Base-by-base conservation (phyloP, 2,329 filamentous ascomycete species). In the Aspergillus glaucus region DNA sequence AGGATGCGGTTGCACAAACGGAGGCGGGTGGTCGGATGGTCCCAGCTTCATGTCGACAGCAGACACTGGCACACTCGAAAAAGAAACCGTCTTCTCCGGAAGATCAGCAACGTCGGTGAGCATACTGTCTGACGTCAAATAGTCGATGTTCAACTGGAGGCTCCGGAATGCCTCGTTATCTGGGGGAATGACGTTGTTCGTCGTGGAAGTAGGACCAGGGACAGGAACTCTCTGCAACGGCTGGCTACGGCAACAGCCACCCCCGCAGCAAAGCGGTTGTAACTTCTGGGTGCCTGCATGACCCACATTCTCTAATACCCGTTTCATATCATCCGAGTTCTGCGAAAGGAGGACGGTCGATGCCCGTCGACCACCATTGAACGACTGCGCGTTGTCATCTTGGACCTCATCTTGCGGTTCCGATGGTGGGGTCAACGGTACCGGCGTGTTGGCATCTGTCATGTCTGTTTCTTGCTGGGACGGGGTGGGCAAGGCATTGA, bases 1-100 rank as follows among this genome's bases (percentile, higher is more conserved):
- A 49, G 89, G 89, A 67, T 98, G 93, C 22, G 93, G 93, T 66
- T 95, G 89, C 47, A 98, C 91, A 62, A 91, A 98, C 50, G 78
- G 79, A 6, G 93, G 93, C 15, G 93, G 92, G 63, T 92, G 86
- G 44, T 75, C 69, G 46, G 69, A 57, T 10, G 72, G 68, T 3
- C 64, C 69, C 15, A 68, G 46, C 34, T 62, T 50, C 50, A 68
- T 56, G 49, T 65, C 56, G 21, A 63, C 55, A 4, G 63, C 60
- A 3, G 64, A 65, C 61, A 65, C 53, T 51, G 66, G 59, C 14
- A 72, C 62, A 50, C 32, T 68, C 62, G 51, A 66, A 65, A 95
- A 80, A 3, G 83, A 86, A 34, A 90, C 79, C 0, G 80, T 92
- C 69, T 87, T 84, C 47, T 85, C 80, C 1, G 91, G 90, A 44